These are phyloP conservation scores for Corchorus olitorius DNA, from an alignment of 345 rosid species.

Conservation along the genomic window DNA sequence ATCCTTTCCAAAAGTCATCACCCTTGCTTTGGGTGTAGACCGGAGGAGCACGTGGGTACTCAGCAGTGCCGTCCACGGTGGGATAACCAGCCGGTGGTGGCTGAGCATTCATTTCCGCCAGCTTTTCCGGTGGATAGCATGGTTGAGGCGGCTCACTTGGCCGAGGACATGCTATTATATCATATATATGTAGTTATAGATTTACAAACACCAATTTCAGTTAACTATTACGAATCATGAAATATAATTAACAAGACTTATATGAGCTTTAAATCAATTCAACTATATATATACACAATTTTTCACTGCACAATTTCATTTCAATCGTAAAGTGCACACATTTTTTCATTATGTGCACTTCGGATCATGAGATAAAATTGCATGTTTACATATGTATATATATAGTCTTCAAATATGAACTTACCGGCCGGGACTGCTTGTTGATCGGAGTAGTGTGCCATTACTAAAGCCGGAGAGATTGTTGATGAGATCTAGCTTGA, in stretches of 20 bases:
- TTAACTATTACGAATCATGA: too few relatives aligned
- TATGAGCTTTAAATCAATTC: too few relatives aligned
- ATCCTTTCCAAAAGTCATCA: slow-evolving; percentile 13
- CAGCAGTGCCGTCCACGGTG: neutral
- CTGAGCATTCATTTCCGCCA: neutral
- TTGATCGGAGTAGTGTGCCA: neutral
- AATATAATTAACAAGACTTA: too few relatives aligned
- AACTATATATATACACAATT: too few relatives aligned
- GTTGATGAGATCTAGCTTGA: neutral
- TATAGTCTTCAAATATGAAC: neutral
- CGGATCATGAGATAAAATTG: too few relatives aligned
- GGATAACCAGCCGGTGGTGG: slow-evolving; percentile 10
- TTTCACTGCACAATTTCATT: too few relatives aligned
- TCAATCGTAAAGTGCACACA: too few relatives aligned
- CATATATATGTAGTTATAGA: too few relatives aligned
- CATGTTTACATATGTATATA: too few relatives aligned
- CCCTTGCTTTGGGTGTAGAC: neutral
- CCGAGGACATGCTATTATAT: neutral
- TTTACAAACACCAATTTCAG: too few relatives aligned
- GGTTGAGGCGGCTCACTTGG: neutral
- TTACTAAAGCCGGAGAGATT: neutral
- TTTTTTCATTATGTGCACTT: too few relatives aligned
- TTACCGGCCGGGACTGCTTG: neutral
- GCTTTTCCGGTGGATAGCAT: neutral
- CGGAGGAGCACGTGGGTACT: neutral